These are phyloP conservation scores for Taiozyma sp. DNA, from an alignment of 1,139 yeast species.

Conservation along the genomic window DNA sequence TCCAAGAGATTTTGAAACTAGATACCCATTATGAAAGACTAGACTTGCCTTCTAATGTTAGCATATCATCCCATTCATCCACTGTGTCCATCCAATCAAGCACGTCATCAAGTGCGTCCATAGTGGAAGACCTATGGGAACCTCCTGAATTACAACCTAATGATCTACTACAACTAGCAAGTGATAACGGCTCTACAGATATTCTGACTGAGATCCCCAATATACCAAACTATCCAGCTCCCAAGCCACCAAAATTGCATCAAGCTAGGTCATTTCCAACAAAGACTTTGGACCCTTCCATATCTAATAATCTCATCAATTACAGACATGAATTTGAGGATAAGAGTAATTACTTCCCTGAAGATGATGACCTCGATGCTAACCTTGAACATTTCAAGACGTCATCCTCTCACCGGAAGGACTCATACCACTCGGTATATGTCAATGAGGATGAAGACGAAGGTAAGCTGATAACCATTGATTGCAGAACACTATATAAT, in stretches of 20 bases:
- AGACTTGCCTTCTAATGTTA: conserved; percentile 1
- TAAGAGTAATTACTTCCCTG: not conserved
- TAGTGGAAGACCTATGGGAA: conserved; percentile 29
- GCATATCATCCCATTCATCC: conserved; percentile 2
- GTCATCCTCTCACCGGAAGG: conserved; percentile 26
- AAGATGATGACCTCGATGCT: conserved; percentile 2
- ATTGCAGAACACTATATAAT: conserved; percentile 26
- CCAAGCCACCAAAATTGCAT: conserved; percentile 1
- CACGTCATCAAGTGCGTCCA: conserved; percentile 14
- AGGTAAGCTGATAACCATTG: conserved; percentile 23
- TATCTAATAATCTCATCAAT: not conserved
- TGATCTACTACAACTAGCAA: conserved; percentile 30
- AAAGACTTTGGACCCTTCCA: not conserved
- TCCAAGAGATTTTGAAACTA: conserved; percentile 6
- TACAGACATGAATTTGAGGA: not conserved
- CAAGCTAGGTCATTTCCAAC: conserved; percentile 16
- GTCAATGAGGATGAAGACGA: conserved; percentile 25
- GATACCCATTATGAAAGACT: conserved; percentile 4
- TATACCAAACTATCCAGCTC: conserved; percentile 3
- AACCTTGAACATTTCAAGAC: conserved; percentile 8
- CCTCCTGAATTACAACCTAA: conserved; percentile 34
- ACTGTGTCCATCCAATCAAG: conserved; percentile 7
- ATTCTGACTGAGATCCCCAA: not conserved
- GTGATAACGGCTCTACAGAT: conserved; percentile 7
- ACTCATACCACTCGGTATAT: conserved; percentile 33